Base-by-base conservation (phyloP, 495 filamentous ascomycete genomes). In the Thermothielavioides terrestris region DNA sequence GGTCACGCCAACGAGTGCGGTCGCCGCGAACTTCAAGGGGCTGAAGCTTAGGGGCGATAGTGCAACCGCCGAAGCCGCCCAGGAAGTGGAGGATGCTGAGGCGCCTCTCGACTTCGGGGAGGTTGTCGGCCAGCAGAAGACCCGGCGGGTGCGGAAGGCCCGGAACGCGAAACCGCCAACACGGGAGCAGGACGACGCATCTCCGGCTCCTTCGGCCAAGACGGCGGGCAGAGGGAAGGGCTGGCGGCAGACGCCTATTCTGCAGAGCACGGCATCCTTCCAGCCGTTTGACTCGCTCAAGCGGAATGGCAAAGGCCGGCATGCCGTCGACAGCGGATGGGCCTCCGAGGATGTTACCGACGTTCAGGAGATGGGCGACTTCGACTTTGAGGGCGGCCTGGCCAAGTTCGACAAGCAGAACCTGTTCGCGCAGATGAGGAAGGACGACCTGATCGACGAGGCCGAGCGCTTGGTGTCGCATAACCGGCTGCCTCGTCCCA, bases 311-410 rank as follows among this genome's bases (percentile, higher is more conserved):
- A 64, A 71, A 42, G 73, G 75, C 22, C 70, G 72, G 31, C 66
- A 65, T 17, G 77, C 78, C 20, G 75, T 84, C 53, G 77, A 86
- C 17, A 94, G 85, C 68, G 92, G 89, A 11, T 98, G 92, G 92
- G 89, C 88, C 32, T 96, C 91, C 0, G 92, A 94, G 63, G 90
- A 96, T 66, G 89, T 89, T 21, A 94, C 89, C 2, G 92, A 98
- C 66, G 89, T 95, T n/a, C 91, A 95, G 66, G 91, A 91, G 59
- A 75, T 87, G 68, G 86, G 84, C 1, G 91, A 97, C 52, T 97
- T 96, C 53, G 90, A 97, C 67, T 96, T 97, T 56, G 78, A 84
- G 54, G 82, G 79, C 20, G 88, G 87, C 53, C 72, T 95, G 11
- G 88, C 86, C 15, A 92, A 92, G 56, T 98, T 98, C 54, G 90